Conservation (phyloP, 805 yeast genomes). For the Zygosaccharomyces bailii region DNA sequence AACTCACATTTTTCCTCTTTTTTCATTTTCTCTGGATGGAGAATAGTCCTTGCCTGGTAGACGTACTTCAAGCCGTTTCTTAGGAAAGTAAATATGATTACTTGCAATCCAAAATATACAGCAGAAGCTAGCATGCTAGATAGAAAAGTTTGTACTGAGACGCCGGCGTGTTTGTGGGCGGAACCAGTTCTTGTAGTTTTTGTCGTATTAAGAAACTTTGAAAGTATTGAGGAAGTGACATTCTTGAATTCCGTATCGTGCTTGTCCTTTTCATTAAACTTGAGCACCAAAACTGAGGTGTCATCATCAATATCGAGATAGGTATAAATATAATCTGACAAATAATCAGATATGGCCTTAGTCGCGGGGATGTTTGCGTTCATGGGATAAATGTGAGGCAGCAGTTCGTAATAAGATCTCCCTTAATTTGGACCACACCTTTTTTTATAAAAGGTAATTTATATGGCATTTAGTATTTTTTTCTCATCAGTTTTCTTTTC, state of each 20-base stretch:
- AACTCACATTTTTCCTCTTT: neutral
- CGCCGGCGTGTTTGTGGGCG: constrained; percentile 57
- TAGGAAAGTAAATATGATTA: constrained; percentile 40
- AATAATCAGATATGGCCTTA: constrained; percentile 1
- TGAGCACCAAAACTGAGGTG: constrained; percentile 19
- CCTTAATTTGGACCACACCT: too few relatives aligned
- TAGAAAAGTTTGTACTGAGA: constrained; percentile 52
- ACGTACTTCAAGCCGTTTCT: constrained; percentile 39
- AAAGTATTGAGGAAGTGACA: constrained; percentile 17
- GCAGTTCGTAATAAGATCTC: too few relatives aligned
- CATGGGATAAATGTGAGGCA: too few relatives aligned
- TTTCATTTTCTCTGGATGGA: neutral
- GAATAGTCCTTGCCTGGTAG: constrained; percentile 41
- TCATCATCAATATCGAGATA: constrained; percentile 20
- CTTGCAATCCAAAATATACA: constrained; percentile 51
- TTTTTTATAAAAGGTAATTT: too few relatives aligned
- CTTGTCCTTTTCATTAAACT: constrained; percentile 9
- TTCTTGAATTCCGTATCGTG: constrained; percentile 15
- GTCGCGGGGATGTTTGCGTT: constrained; percentile 4
- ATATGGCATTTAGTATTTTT: constrained; percentile 2
- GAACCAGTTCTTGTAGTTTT: constrained; percentile 53
- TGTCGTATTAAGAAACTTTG: constrained; percentile 45
- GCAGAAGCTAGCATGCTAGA: constrained; percentile 55
- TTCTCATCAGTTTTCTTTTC: neutral
- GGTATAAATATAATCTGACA: constrained; percentile 16